Percentiles rank a stretch among this genome's conserved stretches.
Evolutionary conservation across 2,329 filamentous ascomycete species (phyloP).

Genomic region (Metarhizium guizhouense): DNA sequence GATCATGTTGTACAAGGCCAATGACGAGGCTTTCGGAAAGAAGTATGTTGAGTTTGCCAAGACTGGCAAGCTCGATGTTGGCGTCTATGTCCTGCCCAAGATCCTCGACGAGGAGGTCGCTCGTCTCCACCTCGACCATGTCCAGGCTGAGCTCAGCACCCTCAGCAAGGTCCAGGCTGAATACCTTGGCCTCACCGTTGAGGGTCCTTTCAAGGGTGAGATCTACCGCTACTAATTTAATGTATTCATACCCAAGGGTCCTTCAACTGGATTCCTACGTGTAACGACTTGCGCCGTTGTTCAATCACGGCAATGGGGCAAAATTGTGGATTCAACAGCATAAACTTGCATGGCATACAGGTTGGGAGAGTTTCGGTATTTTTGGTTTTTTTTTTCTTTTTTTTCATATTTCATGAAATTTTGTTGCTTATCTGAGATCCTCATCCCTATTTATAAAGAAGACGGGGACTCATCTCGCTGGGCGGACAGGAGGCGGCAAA

Average conservation of each 20-base stretch:
- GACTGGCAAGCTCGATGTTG: conserved; percentile 78
- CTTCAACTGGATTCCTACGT: conserved; percentile 31
- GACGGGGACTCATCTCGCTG: conserved; percentile 13
- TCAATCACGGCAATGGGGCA: conserved; percentile 22
- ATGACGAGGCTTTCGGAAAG: conserved; percentile 76
- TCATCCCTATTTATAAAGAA: conserved; percentile 7
- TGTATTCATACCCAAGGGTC: conserved; percentile 27
- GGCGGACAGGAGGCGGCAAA: conserved; percentile 22
- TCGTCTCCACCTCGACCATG: conserved; percentile 82
- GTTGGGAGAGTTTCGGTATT: conserved; percentile 20
- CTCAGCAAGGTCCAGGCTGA: conserved; percentile 83
- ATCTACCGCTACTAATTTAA: conserved; percentile 46
- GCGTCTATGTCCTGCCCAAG: conserved; percentile 90
- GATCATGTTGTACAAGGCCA: conserved; percentile 94
- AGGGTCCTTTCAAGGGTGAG: conserved; percentile 95
- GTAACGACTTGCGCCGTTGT: conserved; percentile 25
- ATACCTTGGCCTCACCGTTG: conserved; percentile 77
- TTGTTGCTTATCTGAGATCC: conserved; percentile 10
- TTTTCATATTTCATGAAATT: conserved; percentile 9
- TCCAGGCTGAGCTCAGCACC: conserved; percentile 87
- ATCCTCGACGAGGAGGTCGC: conserved; percentile 98
- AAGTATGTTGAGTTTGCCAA: conserved; percentile 97
- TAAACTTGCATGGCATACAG: conserved; percentile 31
- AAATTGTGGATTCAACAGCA: conserved; percentile 36
- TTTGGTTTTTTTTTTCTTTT: conserved; percentile 13